Base-by-base conservation (phyloP, 768 basidiomycete species). In the Amanita inopinata region DNA sequence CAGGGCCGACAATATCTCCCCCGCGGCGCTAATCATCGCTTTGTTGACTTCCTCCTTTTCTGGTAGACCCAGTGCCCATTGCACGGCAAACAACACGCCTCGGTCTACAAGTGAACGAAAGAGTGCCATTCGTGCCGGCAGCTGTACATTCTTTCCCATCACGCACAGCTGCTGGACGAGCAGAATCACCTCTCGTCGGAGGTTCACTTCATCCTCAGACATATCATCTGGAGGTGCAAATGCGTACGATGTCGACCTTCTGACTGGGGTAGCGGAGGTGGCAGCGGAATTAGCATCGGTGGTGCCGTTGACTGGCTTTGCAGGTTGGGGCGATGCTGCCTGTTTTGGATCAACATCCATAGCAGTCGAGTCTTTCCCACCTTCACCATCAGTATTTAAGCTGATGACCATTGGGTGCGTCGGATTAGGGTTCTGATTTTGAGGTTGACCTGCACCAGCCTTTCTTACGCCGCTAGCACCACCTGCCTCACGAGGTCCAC, bases 101-200 rank as follows among this genome's bases (percentile, higher is more conserved):
- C 84, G 76, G 48, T 96, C 91, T 38, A 93, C 78, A 17, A 98
- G 73, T 5, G 79, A 71, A 36, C 90, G 81, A 64, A 94, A 98
- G 7, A 98, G 74, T 2, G 76, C 66, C 58, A 93, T 71, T 27
- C 96, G 84, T 11, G 83, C 75, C 11, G 85, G 82, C 12, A 96
- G 70, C 57, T 97, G 94, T 6, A 97, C 83, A 56, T 91, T 92
- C 72, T 98, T 99, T 46, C 88, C 92, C 87, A 99, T 93, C 44
- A 82, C 71, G 54, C 88, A 87, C 6, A 97, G 75, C 51, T 97
- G 91, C 53, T 96, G 91, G 34, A 99, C 70, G 49, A 99, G 80
- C 33, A 83, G 63, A 35, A 98, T 74, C 19, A 92, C 84, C 52
- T 93, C 85, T 24, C 77, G 74, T 48, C 81, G 76, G 25, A 76